Evolutionary conservation across 1,139 yeast species (phyloP).

Genomic region (Blastobotrys persicus): DNA sequence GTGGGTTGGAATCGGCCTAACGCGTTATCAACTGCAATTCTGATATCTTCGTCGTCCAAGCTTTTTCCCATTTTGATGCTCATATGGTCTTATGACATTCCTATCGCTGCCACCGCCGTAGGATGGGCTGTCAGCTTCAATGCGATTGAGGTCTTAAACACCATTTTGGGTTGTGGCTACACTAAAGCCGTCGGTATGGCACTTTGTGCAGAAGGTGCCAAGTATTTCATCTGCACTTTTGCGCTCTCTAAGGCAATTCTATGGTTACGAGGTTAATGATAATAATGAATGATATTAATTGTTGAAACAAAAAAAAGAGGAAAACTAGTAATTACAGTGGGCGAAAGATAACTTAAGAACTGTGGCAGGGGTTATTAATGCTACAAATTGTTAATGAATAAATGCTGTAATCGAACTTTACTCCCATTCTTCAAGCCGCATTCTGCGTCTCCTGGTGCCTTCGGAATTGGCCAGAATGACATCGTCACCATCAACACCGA

Average conservation of each 20-base stretch:
- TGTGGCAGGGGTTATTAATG: slow-evolving; percentile 1
- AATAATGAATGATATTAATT: too few relatives aligned
- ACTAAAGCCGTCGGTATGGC: slow-evolving; percentile 36
- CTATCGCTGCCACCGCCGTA: slow-evolving; percentile 60
- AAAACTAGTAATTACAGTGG: too few relatives aligned
- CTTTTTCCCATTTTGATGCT: slow-evolving; percentile 90
- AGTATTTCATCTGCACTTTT: slow-evolving; percentile 25
- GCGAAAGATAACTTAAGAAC: too few relatives aligned
- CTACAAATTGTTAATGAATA: background rate
- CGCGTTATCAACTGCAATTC: slow-evolving; percentile 60
- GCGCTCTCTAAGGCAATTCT: slow-evolving; percentile 9
- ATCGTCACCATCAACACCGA: slow-evolving; percentile 63
- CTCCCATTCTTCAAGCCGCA: slow-evolving; percentile 52
- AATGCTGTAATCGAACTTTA: slow-evolving; percentile 20
- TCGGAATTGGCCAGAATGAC: slow-evolving; percentile 59
- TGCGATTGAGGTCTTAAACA: slow-evolving; percentile 62
- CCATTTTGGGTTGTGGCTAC: slow-evolving; percentile 50
- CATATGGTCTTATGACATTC: slow-evolving; percentile 92
- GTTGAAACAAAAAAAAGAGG: too few relatives aligned
- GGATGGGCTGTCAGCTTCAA: slow-evolving; percentile 61
- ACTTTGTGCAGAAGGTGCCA: slow-evolving; percentile 25
- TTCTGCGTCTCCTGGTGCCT: slow-evolving; percentile 52
- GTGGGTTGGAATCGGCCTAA: slow-evolving; percentile 45
- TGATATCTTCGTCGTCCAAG: slow-evolving; percentile 74
- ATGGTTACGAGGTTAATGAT: background rate